These are phyloP conservation scores for Trichoderma koningii DNA, from an alignment of 2,329 filamentous ascomycete species.

Conservation along the genomic window DNA sequence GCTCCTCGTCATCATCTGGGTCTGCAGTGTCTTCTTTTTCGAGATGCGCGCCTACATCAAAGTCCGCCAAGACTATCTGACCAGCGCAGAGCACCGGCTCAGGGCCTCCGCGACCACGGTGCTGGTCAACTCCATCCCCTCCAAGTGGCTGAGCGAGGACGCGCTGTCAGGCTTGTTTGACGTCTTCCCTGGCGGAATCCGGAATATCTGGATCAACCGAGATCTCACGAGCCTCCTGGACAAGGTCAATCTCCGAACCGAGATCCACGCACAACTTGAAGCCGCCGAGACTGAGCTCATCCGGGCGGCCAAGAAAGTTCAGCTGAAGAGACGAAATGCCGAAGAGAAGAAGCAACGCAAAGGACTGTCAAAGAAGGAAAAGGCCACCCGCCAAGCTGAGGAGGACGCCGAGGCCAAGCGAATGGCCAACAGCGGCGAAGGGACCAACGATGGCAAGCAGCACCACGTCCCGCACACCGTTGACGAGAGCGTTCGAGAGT, in stretches of 20 bases:
- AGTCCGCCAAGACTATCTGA: conserved; percentile 90
- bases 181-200: conserved; percentile 91
- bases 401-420: conserved; percentile 54
- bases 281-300: conserved; percentile 83
- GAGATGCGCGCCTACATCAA: conserved; percentile 89
- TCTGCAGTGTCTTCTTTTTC: conserved; percentile 83
- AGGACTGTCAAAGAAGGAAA: conserved; percentile 55
- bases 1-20: conserved; percentile 75
- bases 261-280: conserved; percentile 73
- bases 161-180: conserved; percentile 85
- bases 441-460: conserved; percentile 55
- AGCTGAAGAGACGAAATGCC: conserved; percentile 67
- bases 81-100: conserved; percentile 89
- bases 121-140: conserved; percentile 84
- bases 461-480: conserved; percentile 57
- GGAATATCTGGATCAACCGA: conserved; percentile 95
- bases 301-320: conserved; percentile 73
- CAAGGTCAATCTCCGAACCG: conserved; percentile 76
- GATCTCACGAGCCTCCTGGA: conserved; percentile 81
- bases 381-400: conserved; percentile 47
- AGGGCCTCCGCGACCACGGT: conserved; percentile 94
- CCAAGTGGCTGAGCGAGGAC: conserved; percentile 85
- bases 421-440: conserved; percentile 53
- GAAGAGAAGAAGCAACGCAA: conserved; percentile 67
- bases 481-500: conserved; percentile 49